Percentiles rank a stretch among this genome's conserved stretches.
Conservation (phyloP, 257 asterid species). For the Vinca minor region DNA sequence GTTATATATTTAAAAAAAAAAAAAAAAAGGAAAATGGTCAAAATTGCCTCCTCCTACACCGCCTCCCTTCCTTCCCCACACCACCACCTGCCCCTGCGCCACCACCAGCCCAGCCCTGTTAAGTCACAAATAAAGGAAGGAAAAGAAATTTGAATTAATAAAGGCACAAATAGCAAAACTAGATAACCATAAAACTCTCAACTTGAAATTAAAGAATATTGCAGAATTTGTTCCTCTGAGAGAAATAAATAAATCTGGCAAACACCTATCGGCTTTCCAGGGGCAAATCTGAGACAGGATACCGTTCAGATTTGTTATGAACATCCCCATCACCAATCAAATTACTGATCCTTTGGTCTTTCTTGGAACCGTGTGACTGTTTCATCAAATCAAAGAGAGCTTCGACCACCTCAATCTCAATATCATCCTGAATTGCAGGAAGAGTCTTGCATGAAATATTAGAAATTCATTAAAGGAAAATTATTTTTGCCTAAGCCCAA, state of each 20-base stretch:
- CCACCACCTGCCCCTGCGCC: no score
- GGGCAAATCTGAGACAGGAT: no score
- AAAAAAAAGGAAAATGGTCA: no score
- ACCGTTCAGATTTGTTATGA: background rate
- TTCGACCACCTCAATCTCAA: constrained; percentile 68
- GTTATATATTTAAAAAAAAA: no score
- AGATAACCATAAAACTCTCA: background rate
- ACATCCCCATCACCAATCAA: background rate
- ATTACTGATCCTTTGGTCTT: background rate
- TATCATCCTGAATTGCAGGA: constrained; percentile 37
- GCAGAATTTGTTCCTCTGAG: background rate
- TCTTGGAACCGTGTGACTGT: constrained; percentile 23
- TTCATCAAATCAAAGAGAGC: constrained; percentile 66
- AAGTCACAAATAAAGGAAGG: no score
- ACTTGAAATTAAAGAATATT: background rate
- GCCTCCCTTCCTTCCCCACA: no score
- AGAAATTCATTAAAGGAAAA: no score
- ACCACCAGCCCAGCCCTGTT: no score
- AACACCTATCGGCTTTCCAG: background rate
- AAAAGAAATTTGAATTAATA: background rate
- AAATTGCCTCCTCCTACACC: no score
- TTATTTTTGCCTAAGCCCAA: no score
- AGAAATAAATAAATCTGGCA: background rate
- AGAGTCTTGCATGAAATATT: constrained; percentile 17
- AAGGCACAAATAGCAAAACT: background rate